phyloP scores from a whole-genome alignment of 768 basidiomycete genomes.

The Macrolepiota fuliginosa region DNA sequence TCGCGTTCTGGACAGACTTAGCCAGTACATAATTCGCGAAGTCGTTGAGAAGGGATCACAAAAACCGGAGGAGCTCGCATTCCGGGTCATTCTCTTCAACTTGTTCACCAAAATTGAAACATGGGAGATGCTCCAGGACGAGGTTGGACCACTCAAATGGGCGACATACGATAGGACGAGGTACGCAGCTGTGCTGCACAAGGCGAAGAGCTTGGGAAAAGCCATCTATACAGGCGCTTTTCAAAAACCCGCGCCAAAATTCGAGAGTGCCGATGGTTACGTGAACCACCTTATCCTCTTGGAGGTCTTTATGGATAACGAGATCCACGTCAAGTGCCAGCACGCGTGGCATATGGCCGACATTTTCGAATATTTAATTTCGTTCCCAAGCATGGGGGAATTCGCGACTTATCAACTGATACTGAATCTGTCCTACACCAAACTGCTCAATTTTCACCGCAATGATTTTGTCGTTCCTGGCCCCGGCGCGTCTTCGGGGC shows the following conservation, averaged over 20 bases:
- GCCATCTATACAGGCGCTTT: constrained; percentile 71
- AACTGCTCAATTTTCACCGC: constrained; percentile 57
- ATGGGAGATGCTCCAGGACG: constrained; percentile 55
- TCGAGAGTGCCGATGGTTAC: constrained; percentile 44
- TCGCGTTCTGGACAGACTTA: constrained; percentile 68
- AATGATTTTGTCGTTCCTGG: constrained; percentile 72
- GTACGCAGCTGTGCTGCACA: constrained; percentile 53
- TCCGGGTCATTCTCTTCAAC: constrained; percentile 72
- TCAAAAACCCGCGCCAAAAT: constrained; percentile 65
- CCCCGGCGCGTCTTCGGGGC: constrained; percentile 62
- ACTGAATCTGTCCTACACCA: constrained; percentile 56
- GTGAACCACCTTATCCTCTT: constrained; percentile 65
- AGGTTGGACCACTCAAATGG: constrained; percentile 64
- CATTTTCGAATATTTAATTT: constrained; percentile 54
- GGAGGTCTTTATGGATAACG: constrained; percentile 54
- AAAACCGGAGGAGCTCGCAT: constrained; percentile 57
- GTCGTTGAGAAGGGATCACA: constrained; percentile 71
- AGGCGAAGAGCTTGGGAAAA: constrained; percentile 32
- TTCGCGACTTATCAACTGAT: constrained; percentile 73
- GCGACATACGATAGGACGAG: constrained; percentile 45
- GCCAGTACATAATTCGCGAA: constrained; percentile 65
- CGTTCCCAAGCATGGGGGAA: constrained; percentile 70
- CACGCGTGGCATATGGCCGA: constrained; percentile 57
- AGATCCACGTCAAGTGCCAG: constrained; percentile 47
- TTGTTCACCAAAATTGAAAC: constrained; percentile 70